Evolutionary conservation across 441 rosid genomes (phyloP), one percentile per base, ranked within the genome.

Genomic region (Viola pubescens): DNA sequence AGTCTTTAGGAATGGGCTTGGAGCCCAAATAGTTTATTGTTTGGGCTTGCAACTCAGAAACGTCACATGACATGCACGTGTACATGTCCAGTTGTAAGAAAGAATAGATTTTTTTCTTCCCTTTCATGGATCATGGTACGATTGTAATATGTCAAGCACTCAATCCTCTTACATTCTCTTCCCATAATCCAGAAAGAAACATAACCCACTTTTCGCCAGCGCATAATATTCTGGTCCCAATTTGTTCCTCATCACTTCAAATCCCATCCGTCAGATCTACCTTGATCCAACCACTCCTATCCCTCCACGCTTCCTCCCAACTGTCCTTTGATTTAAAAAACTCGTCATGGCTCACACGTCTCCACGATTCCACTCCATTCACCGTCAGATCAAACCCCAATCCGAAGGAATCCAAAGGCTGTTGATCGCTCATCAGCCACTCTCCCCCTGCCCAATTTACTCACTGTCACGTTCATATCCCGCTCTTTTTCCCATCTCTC

Each of bases 391-490:
- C 39, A 0, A 0, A 1, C 0, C 0, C 5, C 0, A 14, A 87
- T 82, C 88, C 51, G 26, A 86, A 73, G 91, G 84, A 14, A 87
- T 82, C 88, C 51, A 38, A 86, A 73, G 94, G 84, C 14, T 48
- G 7, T 3, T 1, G n/a, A 48, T 9, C 7, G 2, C 65, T 52
- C 62, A 43, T 56, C 51, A 11, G 52, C 3, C 48, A 16, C 65
- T 56, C 50, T 26, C 34, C 34, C 34, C 48, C 63, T 58, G 63
- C 57, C 37, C 13, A 42, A 10, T 50, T 50, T 52, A 10, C 48
- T 44, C 4, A 0, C 59, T 48, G 59, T 58, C 14, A 49, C 75
- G 59, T 71, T 82, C 68, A 75, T 74, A 66, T 68, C 79, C 76
- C 77, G 76, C 80, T 69, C 78, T 68, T 71, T 65, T 55, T 47